Base-by-base conservation (phyloP, 495 filamentous ascomycete genomes). In the Aspergillus bridgeri region DNA sequence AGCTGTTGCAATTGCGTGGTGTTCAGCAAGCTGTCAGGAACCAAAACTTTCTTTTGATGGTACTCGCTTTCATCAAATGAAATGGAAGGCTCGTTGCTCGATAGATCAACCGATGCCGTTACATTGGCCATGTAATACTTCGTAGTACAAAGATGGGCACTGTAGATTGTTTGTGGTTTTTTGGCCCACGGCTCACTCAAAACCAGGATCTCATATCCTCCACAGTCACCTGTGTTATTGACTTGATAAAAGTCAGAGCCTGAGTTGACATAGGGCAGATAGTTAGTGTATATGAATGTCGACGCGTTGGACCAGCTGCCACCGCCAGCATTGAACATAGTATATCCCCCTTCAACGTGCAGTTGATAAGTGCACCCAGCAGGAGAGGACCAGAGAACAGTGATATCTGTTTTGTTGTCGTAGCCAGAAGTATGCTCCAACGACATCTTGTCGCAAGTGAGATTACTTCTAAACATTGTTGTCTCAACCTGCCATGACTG, bases 401-500 rank as follows among this genome's bases (percentile, higher is more conserved):
- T 15, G 52, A 18, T 62, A 76, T 70, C 15, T 38, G 45, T 15
- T 20, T 21, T 47, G 6, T 47, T 47, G 2, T 47, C 33, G 17
- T 38, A 38, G 4, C 33, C 33, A 38, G 33, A 38, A 38, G 33
- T 38, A 15, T 38, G 33, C 9, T 38, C 33, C 33, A 38, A 15
- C 7, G 6, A 11, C 33, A 38, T 38, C 45, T 47, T 4, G 3
- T 60, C 62, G 27, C 73, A 76, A 9, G 9, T 57, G 3, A 74
- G 43, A 3, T 67, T 63, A 22, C 60, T 59, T 43, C 64, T 66
- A 56, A 69, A 77, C 48, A 73, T 68, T 2, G 59, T 66, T 13
- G 72, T 75, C 18, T 68, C 58, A n/a, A 61, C 67, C 24, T 54
- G 49, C 74, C 72, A 77, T 17, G 56, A 60, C 42, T 69, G 61